These are phyloP conservation scores for Carpinus viminea DNA, from an alignment of 306 rosid genomes.

Conservation along the genomic window DNA sequence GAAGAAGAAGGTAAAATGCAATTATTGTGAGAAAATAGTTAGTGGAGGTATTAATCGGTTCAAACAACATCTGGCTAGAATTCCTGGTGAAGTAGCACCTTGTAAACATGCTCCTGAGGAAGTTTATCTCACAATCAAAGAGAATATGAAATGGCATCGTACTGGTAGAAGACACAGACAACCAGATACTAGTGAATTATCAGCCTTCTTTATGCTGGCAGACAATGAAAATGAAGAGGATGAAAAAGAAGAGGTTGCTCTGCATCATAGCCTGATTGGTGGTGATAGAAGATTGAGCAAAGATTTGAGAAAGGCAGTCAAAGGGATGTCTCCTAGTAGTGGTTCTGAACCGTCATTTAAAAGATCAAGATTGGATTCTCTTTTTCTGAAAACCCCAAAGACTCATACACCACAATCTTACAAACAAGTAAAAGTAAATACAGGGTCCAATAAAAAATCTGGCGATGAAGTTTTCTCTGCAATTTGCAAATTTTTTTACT, in stretches of 20 bases:
- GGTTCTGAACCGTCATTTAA: conserved; percentile 74
- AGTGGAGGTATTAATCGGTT: conserved; percentile 97
- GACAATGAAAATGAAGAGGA: conserved; percentile 76
- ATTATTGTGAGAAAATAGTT: conserved; percentile 85
- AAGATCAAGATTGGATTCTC: conserved; percentile 85
- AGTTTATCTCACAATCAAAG: conserved; percentile 81
- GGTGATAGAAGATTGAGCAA: conserved; percentile 64
- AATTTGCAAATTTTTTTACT: conserved; percentile 89
- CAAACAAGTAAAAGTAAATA: conserved; percentile 61
- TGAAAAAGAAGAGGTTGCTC: conserved; percentile 59
- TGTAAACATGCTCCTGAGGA: conserved; percentile 94
- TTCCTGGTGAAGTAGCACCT: conserved; percentile 99
- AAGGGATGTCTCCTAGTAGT: conserved; percentile 53
- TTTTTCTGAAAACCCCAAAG: conserved; percentile 67
- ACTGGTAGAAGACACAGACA: conserved; percentile 84
- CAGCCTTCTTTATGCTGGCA: conserved; percentile 60
- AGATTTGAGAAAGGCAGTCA: conserved; percentile 55
- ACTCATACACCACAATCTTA: conserved; percentile 62
- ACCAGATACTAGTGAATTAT: conserved; percentile 61
- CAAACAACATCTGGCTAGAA: conserved; percentile 95
- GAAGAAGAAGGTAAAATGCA: conserved; percentile 96
- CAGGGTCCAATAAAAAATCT: conserved; percentile 53
- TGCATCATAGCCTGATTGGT: conserved; percentile 56
- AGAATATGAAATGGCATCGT: conserved; percentile 99
- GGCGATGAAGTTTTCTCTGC: conserved; percentile 79